Evolutionary conservation across 2,329 filamentous ascomycete species (phyloP).

Genomic region (Lachnellula willkommii): DNA sequence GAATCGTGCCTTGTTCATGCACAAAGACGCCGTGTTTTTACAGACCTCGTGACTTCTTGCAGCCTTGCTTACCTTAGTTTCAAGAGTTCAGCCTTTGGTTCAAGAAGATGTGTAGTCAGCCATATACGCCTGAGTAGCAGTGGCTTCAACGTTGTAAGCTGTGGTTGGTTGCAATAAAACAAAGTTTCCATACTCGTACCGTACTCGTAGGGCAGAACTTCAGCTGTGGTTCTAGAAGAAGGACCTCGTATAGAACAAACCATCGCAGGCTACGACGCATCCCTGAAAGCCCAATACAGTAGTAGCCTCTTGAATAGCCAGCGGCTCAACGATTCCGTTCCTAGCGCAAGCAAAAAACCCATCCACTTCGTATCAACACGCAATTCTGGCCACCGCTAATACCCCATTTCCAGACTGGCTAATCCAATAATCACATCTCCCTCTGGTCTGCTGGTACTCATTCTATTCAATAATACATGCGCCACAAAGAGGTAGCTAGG

Average conservation of each 20-base stretch:
- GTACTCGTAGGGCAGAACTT: too few species aligned
- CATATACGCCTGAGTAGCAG: too few species aligned
- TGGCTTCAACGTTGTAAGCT: too few species aligned
- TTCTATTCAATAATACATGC: not conserved
- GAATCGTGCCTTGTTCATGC: not conserved
- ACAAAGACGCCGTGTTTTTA: not conserved
- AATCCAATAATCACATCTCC: not conserved
- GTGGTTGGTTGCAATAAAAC: too few species aligned
- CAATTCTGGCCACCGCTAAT: not conserved
- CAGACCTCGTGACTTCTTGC: too few species aligned
- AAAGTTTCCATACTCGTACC: too few species aligned
- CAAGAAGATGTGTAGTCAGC: too few species aligned
- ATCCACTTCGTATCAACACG: not conserved
- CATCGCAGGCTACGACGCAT: conserved; percentile 6
- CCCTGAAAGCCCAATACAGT: not conserved
- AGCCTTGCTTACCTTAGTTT: too few species aligned
- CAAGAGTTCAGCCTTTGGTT: too few species aligned
- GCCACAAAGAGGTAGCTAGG: conserved; percentile 4
- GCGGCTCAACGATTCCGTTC: not conserved
- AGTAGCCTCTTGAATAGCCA: too few species aligned
- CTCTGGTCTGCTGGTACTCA: not conserved
- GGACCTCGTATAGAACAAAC: not conserved
- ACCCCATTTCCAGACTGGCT: not conserved
- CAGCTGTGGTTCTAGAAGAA: too few species aligned
- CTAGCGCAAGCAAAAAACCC: not conserved